Evolutionary conservation across 129 eudicot genomes (phyloP).

Genomic region (Mikania micrantha): DNA sequence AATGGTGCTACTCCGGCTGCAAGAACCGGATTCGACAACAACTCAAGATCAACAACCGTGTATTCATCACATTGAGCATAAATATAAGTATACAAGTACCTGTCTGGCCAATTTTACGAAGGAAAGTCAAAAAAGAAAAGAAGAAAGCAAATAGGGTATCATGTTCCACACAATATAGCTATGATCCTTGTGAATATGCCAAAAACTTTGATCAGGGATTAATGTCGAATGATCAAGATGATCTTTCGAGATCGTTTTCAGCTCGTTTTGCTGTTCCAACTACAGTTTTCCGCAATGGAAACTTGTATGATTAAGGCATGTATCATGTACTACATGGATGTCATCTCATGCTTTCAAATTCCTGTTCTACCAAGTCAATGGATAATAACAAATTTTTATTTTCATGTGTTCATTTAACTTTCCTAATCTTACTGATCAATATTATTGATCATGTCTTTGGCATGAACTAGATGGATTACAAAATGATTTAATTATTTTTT

Average conservation of each 20-base stretch:
- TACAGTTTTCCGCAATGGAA: constrained; percentile 5
- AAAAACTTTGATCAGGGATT: constrained; percentile 64
- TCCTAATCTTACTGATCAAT: background rate
- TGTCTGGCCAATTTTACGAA: constrained; percentile 41
- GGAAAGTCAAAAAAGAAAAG: constrained; percentile 29
- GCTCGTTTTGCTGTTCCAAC: constrained; percentile 74
- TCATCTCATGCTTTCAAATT: constrained; percentile 6
- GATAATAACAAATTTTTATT: constrained; percentile 7
- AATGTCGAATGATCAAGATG: constrained; percentile 35
- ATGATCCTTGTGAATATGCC: constrained; percentile 57
- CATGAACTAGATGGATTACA: background rate
- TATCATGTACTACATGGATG: constrained; percentile 9
- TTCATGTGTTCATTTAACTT: background rate
- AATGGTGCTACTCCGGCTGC: constrained; percentile 35
- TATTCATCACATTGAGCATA: constrained; percentile 9
- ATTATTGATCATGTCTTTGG: background rate
- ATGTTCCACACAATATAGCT: constrained; percentile 34
- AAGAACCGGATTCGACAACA: constrained; percentile 7
- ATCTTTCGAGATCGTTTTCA: constrained; percentile 53
- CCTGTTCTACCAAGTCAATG: constrained; percentile 1
- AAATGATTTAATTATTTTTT: background rate
- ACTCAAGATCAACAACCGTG: constrained; percentile 21
- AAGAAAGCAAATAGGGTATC: constrained; percentile 21
- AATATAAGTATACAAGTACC: constrained; percentile 24
- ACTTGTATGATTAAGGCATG: constrained; percentile 14